Evolutionary conservation across 2,329 filamentous ascomycete genomes (phyloP).

Genomic region (Blastomyces emzantsi): DNA sequence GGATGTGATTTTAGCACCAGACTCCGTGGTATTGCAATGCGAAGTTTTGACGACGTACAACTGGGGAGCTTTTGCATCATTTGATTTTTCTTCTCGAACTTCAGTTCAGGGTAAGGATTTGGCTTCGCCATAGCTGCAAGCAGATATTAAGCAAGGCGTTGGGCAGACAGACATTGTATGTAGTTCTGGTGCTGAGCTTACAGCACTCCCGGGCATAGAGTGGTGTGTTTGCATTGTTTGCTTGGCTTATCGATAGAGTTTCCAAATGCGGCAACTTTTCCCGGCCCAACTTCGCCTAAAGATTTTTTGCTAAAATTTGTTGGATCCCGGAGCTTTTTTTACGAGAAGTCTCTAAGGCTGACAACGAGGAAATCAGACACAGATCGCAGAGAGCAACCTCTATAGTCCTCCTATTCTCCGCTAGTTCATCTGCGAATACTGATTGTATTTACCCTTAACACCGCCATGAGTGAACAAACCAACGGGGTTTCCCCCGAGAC

Average conservation of each 20-base stretch:
- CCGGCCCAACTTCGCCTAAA: conserved; percentile 6
- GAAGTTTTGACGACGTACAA: conserved; percentile 20
- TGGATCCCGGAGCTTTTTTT: not conserved
- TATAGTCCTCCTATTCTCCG: not conserved
- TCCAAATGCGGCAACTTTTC: conserved; percentile 2
- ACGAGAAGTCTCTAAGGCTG: not conserved
- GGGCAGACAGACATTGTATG: not conserved
- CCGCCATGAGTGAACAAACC: conserved; percentile 44
- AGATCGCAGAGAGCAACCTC: not conserved
- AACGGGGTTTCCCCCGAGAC: conserved; percentile 40
- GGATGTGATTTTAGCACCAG: not conserved
- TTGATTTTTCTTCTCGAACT: conserved; percentile 35
- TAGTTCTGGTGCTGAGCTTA: not conserved
- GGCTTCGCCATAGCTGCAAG: conserved; percentile 6
- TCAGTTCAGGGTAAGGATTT: conserved; percentile 20
- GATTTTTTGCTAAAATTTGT: conserved; percentile 10
- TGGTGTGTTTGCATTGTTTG: conserved; percentile 8
- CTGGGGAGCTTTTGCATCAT: conserved; percentile 30
- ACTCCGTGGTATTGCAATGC: not conserved
- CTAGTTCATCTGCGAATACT: not conserved
- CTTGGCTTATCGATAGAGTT: conserved; percentile 1
- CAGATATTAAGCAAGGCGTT: not conserved
- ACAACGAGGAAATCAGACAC: not conserved
- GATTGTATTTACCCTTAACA: not conserved
- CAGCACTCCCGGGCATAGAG: too few relatives aligned